phyloP scores from a whole-genome alignment of 805 yeast genomes.

The Metschnikowia lochheadii region DNA sequence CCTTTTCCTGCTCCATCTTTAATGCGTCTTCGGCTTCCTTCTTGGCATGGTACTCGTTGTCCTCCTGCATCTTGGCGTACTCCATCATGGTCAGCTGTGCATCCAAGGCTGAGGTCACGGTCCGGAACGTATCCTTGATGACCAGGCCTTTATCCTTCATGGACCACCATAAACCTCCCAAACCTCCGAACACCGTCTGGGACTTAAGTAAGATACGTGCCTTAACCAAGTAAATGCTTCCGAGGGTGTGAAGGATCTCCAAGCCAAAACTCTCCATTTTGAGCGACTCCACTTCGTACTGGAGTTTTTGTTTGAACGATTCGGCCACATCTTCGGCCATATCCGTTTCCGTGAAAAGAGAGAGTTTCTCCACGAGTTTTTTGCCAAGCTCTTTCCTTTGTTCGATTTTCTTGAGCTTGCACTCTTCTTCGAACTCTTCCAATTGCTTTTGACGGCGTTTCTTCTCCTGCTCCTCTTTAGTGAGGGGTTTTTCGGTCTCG shows the following conservation, averaged over 20 bases:
- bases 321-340: constrained; percentile 41
- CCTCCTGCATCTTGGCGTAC: constrained; percentile 60
- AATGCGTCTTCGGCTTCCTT: constrained; percentile 27
- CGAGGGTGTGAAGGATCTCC: constrained; percentile 73
- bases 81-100: constrained; percentile 79
- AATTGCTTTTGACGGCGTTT: constrained; percentile 46
- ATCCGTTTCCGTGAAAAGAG: constrained; percentile 42
- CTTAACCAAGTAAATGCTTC: constrained; percentile 62
- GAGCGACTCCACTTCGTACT: constrained; percentile 77
- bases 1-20: constrained; percentile 26
- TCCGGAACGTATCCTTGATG: constrained; percentile 65
- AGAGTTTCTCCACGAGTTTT: constrained; percentile 47
- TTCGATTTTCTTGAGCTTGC: constrained; percentile 60
- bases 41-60: constrained; percentile 41
- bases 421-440: constrained; percentile 74
- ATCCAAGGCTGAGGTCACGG: constrained; percentile 70
- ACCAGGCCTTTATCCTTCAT: constrained; percentile 72
- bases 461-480: constrained; percentile 41
- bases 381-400: constrained; percentile 58
- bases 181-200: constrained; percentile 52
- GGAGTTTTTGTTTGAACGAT: constrained; percentile 58
- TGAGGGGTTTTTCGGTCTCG: constrained; percentile 11
- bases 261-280: constrained; percentile 84
- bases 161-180: constrained; percentile 67
- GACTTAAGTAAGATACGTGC: constrained; percentile 62